Base-by-base conservation (phyloP, 148 eudicot genomes). In the Fallopia convolvulus region DNA sequence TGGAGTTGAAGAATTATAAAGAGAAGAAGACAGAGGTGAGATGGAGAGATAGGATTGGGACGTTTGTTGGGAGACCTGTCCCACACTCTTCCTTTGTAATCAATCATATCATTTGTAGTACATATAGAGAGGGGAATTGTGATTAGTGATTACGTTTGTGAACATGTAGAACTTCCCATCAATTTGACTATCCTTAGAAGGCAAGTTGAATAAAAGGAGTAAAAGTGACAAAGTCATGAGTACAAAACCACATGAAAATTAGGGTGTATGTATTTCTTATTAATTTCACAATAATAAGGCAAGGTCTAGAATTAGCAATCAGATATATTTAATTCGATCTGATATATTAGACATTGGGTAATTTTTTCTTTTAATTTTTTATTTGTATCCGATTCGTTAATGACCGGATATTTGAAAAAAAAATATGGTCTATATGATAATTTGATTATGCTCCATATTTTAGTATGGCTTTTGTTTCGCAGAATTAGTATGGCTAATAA, bases 51-150 rank as follows among this genome's bases (percentile, higher is more conserved):
- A 32, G 70, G 70, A 63, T 63, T 63, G 36, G 70, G 70, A 63
- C 39, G 70, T 63, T 61, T 63, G 12, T 26, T 63, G 39, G 39
- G 70, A 30, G 70, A 63, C 36, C 7, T 55, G 26, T 23, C 70
- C 70, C 39, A 12, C 39, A 63, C 70, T 63, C 70, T 63, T 63
- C 40, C 70, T 32, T 63, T 30, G 70, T 63, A 63, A 63, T 32
- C 70, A 26, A 26, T 26, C 30, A 26, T 26, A 26, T 26, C 30
- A 26, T 26, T 26, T 26, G 30, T 26, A 26, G 30, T 26, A 26
- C 30, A 26, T 26, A 26, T 26, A 61, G 30, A 26, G n/a, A 11
- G 39, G 15, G 17, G 60, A 53, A 53, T 53, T n/a, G 60, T 53
- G 60, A 53, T 53, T 47, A 8, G 2, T 53, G 60, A 17, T 52